Base-by-base conservation (phyloP, 768 basidiomycete genomes). In the Hemileccinum rubropunctum region DNA sequence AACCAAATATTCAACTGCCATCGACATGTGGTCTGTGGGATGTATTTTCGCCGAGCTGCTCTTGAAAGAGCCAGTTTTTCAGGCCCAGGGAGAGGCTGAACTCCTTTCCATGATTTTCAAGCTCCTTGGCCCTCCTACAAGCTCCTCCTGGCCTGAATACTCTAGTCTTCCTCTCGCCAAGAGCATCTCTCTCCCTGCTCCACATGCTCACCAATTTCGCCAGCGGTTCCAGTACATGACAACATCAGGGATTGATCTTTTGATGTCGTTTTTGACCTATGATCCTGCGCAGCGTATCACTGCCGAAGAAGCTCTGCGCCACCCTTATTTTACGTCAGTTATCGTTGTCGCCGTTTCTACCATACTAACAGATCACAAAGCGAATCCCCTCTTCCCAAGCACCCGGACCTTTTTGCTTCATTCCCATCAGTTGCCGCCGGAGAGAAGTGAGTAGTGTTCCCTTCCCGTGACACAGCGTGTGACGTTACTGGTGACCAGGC, bases 1-100 rank as follows among this genome's bases (percentile, higher is more conserved):
- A 12, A 89, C 83, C 50, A 90, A 86, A 32, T 99, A 99, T 68
- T 89, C 92, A 13, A 99, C 95, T 17, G 87, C 95, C 0, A 82
- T 99, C 49, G 97, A 99, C 67, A 83, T 98, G 81, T 99, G 97
- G 97, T 95, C 92, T 42, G 92, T 97, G 10, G 97, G 97, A 8
- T 99, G 97, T 74, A 98, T 99, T 58, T 98, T 98, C 62, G 95
- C 91, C 13, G 97, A 99, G 67, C 76, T 99, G 42, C 82, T 99
- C 60, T 76, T 95, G 58, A 94, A 94, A 56, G 93, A 97, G 67
- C 93, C 97, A 3, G 75, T 98, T n/a, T 93, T 98, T 66, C 95
- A 95, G 71, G 94, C 95, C n/a, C 88, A 95, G 62, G 85, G 85
- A 34, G 97, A 99, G 66, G 74, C 95, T 13, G 95, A 99, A 62